Percentiles rank a stretch among this genome's conserved stretches.
Evolutionary conservation across 306 rosid genomes (phyloP).

Genomic region (Nissolia schottii): DNA sequence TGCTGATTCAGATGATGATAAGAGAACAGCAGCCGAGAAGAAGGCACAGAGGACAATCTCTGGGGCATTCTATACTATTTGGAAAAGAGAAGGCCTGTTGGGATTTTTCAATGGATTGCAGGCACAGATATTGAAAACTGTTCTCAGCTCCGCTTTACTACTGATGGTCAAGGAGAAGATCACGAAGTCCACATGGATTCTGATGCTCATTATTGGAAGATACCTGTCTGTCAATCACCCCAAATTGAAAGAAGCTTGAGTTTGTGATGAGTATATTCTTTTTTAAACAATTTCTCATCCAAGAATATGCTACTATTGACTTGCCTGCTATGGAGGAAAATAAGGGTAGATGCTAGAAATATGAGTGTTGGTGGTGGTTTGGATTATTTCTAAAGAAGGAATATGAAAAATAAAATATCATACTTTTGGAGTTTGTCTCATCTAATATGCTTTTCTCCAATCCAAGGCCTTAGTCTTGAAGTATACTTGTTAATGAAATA

Average conservation of each 20-base stretch:
- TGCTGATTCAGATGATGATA: conserved; percentile 57
- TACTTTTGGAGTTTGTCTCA: not conserved
- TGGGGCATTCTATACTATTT: conserved; percentile 62
- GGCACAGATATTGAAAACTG: conserved; percentile 91
- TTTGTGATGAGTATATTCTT: not conserved
- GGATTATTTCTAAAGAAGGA: conserved; percentile 14
- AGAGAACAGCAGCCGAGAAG: conserved; percentile 37
- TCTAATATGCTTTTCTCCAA: not conserved
- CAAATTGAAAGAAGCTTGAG: conserved; percentile 52
- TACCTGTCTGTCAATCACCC: conserved; percentile 44
- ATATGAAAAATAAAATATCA: not conserved
- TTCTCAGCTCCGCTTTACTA: conserved; percentile 82
- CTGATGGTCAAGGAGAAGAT: conserved; percentile 94
- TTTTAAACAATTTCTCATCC: not conserved
- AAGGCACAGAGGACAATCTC: conserved; percentile 59
- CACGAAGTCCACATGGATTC: conserved; percentile 70
- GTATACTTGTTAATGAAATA: not conserved
- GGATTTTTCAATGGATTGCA: conserved; percentile 93
- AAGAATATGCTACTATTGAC: conserved; percentile 17
- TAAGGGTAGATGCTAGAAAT: conserved; percentile 18
- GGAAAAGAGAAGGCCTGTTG: conserved; percentile 73
- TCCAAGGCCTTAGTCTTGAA: not conserved
- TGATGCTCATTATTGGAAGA: conserved; percentile 57
- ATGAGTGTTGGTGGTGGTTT: not conserved
- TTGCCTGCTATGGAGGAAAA: conserved; percentile 19